Evolutionary conservation across 2,329 filamentous ascomycete species (phyloP), one percentile per base, ranked within the genome.

Genomic region (Simplicillium aogashimaense): DNA sequence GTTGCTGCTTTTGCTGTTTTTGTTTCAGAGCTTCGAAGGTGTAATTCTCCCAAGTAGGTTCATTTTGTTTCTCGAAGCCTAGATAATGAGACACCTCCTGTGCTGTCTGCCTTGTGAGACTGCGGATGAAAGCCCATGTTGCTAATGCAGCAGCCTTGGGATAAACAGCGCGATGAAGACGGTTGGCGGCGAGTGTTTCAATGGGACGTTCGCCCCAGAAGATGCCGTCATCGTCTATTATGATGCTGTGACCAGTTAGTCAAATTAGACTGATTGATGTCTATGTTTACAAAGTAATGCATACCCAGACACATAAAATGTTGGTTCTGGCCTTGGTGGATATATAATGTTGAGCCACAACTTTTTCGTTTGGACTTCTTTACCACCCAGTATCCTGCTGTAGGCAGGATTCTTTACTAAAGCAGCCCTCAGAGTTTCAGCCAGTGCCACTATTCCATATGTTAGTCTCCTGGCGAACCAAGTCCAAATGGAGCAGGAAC

Each of bases 281-380:
- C 29, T 6, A 17, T 8, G 3, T 25, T 25, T 25, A 9, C 6
- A 7, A 25, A n/a, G 16, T 14, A 38, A 41, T 46, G 52, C 66
- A 48, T 69, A 83, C 79, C 78, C 79, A 37, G 69, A 70, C 43
- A 75, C 69, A 44, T 70, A 65, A 42, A 75, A 79, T 40, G 67
- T 69, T 5, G 79, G 77, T 2, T 80, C 78, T 33, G 78, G 74
- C 29, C 60, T 61, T 34, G 60, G 57, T 1, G 80, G 80, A 46
- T 74, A 83, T 37, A 77, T 67, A 18, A 81, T 62, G 32, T 81
- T 70, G 20, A 84, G 62, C 78, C 77, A 82, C 38, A 61, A 65
- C 41, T 68, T 68, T 29, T 63, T 64, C 25, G 80, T 45, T 30
- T 61, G 63, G 37, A 76, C 64, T 1, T 66, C 58, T 18, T 63